phyloP scores from a whole-genome alignment of 2,329 filamentous ascomycete species.

The Cladosporium velox region DNA sequence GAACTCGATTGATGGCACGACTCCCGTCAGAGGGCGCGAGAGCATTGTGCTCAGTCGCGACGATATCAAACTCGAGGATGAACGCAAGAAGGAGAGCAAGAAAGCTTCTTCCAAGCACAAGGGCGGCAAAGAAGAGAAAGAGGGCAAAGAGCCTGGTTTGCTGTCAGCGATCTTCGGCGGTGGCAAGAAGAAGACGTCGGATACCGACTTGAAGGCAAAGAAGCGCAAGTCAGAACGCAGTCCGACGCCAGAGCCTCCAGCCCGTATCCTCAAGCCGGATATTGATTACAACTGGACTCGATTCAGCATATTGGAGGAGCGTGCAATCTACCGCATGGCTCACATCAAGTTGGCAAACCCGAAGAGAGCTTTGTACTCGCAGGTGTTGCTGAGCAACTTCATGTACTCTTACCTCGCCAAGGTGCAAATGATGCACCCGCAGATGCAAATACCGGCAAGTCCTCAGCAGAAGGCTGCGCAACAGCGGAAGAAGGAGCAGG shows the following conservation, averaged over 20 bases:
- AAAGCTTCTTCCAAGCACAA: conserved; percentile 68
- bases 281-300: conserved; percentile 95
- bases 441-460: conserved; percentile 81
- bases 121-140: conserved; percentile 74
- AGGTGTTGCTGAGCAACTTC: conserved; percentile 96
- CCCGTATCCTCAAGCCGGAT: conserved; percentile 75
- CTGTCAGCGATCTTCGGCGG: conserved; percentile 92
- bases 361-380: conserved; percentile 84
- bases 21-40: conserved; percentile 64
- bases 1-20: conserved; percentile 72
- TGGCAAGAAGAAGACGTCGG: conserved; percentile 67
- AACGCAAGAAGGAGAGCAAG: conserved; percentile 79
- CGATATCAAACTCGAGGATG: conserved; percentile 71
- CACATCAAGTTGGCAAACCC: conserved; percentile 99
- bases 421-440: conserved; percentile 97
- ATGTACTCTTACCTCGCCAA: conserved; percentile 99
- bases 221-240: conserved; percentile 71
- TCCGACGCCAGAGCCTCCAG: conserved; percentile 77
- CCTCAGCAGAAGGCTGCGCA: conserved; percentile 46
- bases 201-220: conserved; percentile 72
- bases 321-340: conserved; percentile 97
- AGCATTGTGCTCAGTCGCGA: conserved; percentile 83
- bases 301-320: conserved; percentile 91
- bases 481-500: conserved; percentile 31
- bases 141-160: conserved; percentile 57